Evolutionary conservation across 2,329 filamentous ascomycete species (phyloP).

Genomic region (Botryotinia convoluta): DNA sequence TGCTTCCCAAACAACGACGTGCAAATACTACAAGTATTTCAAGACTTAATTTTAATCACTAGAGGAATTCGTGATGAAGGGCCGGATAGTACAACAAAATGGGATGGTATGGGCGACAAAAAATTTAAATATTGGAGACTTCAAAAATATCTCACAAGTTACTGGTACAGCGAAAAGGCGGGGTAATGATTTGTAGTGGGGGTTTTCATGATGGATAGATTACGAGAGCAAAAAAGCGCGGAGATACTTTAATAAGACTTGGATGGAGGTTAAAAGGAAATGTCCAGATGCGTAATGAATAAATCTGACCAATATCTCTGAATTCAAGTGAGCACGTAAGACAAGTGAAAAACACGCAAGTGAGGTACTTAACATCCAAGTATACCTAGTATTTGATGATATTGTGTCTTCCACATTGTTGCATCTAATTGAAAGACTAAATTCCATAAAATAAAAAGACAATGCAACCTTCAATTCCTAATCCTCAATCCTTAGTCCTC

Average conservation of each 20-base stretch:
- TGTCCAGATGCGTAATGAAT: background rate
- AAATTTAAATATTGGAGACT: background rate
- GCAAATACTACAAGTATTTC: background rate
- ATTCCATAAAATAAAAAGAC: background rate
- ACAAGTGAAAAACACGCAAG: background rate
- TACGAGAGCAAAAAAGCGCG: background rate
- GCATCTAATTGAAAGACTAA: conserved; percentile 1
- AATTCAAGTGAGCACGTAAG: background rate
- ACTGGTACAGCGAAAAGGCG: background rate
- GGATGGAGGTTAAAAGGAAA: background rate
- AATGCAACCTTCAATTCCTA: background rate
- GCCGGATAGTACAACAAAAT: background rate
- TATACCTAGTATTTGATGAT: background rate
- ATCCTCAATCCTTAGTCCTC: background rate
- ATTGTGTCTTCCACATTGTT: background rate
- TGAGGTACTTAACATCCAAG: background rate
- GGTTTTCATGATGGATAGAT: background rate
- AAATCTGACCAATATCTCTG: background rate
- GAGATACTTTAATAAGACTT: background rate
- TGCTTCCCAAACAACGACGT: background rate
- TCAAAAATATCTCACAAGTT: background rate
- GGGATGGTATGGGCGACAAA: background rate
- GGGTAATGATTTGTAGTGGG: background rate
- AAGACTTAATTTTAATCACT: background rate
- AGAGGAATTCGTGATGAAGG: background rate